phyloP scores from a whole-genome alignment of 441 rosid genomes.

The Erysimum cheiri region DNA sequence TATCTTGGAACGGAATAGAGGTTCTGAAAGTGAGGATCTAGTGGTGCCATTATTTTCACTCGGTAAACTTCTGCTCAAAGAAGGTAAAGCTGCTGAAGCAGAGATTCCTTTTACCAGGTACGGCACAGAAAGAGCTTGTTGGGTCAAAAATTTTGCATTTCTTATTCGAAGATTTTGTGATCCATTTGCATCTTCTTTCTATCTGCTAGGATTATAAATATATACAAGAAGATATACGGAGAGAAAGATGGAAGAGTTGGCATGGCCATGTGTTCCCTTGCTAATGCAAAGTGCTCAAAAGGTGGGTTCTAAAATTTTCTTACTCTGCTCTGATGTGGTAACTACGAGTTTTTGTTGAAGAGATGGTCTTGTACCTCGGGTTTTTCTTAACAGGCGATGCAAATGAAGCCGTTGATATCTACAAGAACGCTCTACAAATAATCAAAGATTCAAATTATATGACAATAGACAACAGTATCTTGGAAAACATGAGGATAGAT shows the following conservation, averaged over 20 bases:
- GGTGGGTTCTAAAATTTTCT: conserved; percentile 50
- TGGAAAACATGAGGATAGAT: conserved; percentile 87
- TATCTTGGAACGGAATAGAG: conserved; percentile 71
- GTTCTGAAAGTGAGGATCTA: conserved; percentile 73
- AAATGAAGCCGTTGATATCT: conserved; percentile 68
- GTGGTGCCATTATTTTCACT: conserved; percentile 70
- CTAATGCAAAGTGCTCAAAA: conserved; percentile 75
- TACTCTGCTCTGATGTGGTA: conserved; percentile 7
- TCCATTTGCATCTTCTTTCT: conserved; percentile 1
- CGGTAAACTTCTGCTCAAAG: conserved; percentile 77
- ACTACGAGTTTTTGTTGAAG: conserved; percentile 18
- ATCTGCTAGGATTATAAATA: conserved; percentile 59
- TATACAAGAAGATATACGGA: conserved; percentile 68
- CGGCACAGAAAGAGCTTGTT: background rate
- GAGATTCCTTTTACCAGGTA: conserved; percentile 72
- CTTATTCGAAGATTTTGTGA: conserved; percentile 5
- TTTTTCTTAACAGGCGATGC: conserved; percentile 59
- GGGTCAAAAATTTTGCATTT: background rate
- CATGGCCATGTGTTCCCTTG: conserved; percentile 83
- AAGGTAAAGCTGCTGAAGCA: conserved; percentile 71
- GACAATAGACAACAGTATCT: conserved; percentile 60
- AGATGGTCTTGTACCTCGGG: conserved; percentile 14
- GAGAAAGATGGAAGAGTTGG: conserved; percentile 83
- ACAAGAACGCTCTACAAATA: conserved; percentile 64
- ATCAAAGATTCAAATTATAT: conserved; percentile 68